Conservation (phyloP, 2,329 filamentous ascomycete genomes). For the Colletotrichum australisinense region DNA sequence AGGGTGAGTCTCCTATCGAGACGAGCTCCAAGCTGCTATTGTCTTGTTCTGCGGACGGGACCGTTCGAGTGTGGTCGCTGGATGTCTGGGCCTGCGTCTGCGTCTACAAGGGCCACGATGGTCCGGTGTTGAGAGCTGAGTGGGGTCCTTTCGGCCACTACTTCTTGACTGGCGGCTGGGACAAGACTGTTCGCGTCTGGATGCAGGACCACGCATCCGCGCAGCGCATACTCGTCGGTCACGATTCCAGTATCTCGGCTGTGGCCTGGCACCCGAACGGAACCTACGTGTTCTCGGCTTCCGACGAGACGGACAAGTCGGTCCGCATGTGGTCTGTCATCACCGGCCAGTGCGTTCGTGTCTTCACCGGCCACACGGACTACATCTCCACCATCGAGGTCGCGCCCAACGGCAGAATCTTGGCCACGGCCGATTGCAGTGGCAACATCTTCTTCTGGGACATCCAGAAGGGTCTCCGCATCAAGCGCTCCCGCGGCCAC, state of each 20-base stretch:
- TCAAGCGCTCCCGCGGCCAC: slow-evolving; percentile 95
- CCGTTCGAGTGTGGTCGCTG: slow-evolving; percentile 91
- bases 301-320: slow-evolving; percentile 85
- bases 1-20: slow-evolving; percentile 55
- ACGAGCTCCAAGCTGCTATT: slow-evolving; percentile 80
- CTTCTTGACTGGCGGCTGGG: slow-evolving; percentile 87
- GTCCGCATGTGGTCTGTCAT: slow-evolving; percentile 98
- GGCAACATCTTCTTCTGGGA: slow-evolving; percentile 97
- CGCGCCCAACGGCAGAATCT: slow-evolving; percentile 85
- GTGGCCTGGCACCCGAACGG: slow-evolving; percentile 97
- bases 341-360: slow-evolving; percentile 86
- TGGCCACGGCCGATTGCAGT: slow-evolving; percentile 90
- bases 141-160: slow-evolving; percentile 98
- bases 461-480: slow-evolving; percentile 82
- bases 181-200: slow-evolving; percentile 92
- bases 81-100: slow-evolving; percentile 94
- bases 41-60: slow-evolving; percentile 88
- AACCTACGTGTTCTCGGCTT: slow-evolving; percentile 92
- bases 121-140: slow-evolving; percentile 86
- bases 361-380: slow-evolving; percentile 92
- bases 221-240: slow-evolving; percentile 88
- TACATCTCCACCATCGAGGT: slow-evolving; percentile 88
- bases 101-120: slow-evolving; percentile 92
- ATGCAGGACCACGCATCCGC: slow-evolving; percentile 92
- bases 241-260: slow-evolving; percentile 92